Percentiles rank a stretch among this genome's conserved stretches.
Evolutionary conservation across 2,329 filamentous ascomycete genomes (phyloP).

Genomic region (Penicillium sp.): DNA sequence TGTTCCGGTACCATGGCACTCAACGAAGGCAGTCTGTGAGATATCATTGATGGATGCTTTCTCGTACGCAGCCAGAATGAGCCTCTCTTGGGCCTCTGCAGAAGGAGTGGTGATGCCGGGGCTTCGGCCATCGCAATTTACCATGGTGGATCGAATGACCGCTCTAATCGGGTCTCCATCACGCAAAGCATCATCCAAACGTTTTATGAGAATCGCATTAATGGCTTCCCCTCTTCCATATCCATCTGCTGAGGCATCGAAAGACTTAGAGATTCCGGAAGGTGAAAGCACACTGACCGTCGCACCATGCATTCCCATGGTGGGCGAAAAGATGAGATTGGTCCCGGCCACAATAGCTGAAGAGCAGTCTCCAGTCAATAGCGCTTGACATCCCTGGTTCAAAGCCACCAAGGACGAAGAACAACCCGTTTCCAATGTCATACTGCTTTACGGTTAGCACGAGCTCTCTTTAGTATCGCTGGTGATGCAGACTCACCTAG

Average conservation of each 20-base stretch:
- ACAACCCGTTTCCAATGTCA: constrained; percentile 43
- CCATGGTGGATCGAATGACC: constrained; percentile 29
- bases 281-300: constrained; percentile 37
- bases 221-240: constrained; percentile 53
- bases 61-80: constrained; percentile 3
- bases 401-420: constrained; percentile 40
- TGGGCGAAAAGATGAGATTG: constrained; percentile 30
- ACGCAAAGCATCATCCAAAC: constrained; percentile 45
- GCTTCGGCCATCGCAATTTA: constrained; percentile 29
- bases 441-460: constrained; percentile 1
- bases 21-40: constrained; percentile 15
- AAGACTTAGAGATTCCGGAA: constrained; percentile 48
- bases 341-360: constrained; percentile 36
- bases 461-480: neutral
- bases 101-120: constrained; percentile 16
- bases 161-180: constrained; percentile 40
- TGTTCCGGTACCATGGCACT: constrained; percentile 25
- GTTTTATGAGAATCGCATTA: constrained; percentile 49
- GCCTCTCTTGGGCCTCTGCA: constrained; percentile 6
- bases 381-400: constrained; percentile 24
- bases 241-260: constrained; percentile 50
- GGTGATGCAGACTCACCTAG: neutral
- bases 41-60: constrained; percentile 8
- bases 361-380: constrained; percentile 18
- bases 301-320: constrained; percentile 9